phyloP scores from a whole-genome alignment of 2,329 filamentous ascomycete genomes.

The Coniochaeta sp. region DNA sequence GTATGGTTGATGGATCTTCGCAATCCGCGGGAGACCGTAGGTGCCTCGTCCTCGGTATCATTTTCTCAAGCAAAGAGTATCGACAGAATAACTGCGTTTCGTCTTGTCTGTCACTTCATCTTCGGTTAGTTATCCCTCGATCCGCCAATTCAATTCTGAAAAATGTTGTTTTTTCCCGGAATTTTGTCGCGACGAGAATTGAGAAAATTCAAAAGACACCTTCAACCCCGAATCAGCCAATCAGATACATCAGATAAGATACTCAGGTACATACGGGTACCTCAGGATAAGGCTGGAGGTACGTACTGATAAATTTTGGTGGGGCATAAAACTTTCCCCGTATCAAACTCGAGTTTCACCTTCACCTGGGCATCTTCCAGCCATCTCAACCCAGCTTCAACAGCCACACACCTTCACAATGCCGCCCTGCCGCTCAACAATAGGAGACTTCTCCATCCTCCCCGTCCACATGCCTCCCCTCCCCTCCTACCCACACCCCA shows the following conservation, averaged over 20 bases:
- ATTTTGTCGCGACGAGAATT: not conserved
- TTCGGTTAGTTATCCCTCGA: too few relatives aligned
- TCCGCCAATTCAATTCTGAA: too few relatives aligned
- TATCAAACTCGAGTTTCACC: not conserved
- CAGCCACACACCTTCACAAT: slow-evolving; percentile 16
- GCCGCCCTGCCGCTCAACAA: slow-evolving; percentile 32
- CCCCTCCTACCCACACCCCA: slow-evolving; percentile 53
- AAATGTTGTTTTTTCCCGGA: too few relatives aligned
- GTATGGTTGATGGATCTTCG: not conserved
- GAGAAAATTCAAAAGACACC: not conserved
- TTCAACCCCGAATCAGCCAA: not conserved
- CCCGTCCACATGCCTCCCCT: slow-evolving; percentile 58
- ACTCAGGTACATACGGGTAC: too few relatives aligned
- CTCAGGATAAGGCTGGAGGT: not conserved
- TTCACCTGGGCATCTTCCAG: too few relatives aligned
- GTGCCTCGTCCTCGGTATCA: too few relatives aligned
- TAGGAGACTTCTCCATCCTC: slow-evolving; percentile 60
- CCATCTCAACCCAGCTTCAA: not conserved
- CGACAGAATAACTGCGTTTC: too few relatives aligned
- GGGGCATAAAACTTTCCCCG: not conserved
- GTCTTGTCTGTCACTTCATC: too few relatives aligned
- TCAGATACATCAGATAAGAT: not conserved
- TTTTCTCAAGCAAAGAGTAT: too few relatives aligned
- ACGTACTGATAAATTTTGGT: not conserved
- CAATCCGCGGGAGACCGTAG: not conserved